Conservation (phyloP, 2,329 filamentous ascomycete genomes). For the Conoideocrella luteorostrata region DNA sequence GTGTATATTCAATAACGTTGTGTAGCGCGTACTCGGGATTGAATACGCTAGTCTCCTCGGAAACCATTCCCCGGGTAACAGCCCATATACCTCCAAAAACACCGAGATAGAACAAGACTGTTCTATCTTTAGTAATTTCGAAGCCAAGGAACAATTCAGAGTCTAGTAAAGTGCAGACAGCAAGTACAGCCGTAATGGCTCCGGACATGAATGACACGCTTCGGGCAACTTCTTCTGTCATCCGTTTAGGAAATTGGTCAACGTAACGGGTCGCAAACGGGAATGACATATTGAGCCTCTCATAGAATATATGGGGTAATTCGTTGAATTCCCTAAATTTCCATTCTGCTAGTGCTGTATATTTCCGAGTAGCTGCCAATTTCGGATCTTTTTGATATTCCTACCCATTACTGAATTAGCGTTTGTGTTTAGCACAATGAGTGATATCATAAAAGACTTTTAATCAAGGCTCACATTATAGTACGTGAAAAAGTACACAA, state of each 20-base stretch:
- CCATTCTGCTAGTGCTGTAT: slow-evolving; percentile 92
- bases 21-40: slow-evolving; percentile 85
- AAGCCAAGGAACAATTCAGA: slow-evolving; percentile 87
- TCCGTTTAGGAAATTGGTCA: slow-evolving; percentile 93
- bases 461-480: slow-evolving; percentile 61
- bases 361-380: slow-evolving; percentile 73
- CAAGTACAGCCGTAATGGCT: slow-evolving; percentile 78
- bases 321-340: slow-evolving; percentile 99
- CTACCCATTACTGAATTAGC: slow-evolving; percentile 30
- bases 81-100: slow-evolving; percentile 80
- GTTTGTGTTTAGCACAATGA: not conserved
- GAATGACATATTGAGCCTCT: slow-evolving; percentile 88
- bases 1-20: slow-evolving; percentile 87
- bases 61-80: slow-evolving; percentile 72
- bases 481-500: slow-evolving; percentile 90
- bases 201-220: slow-evolving; percentile 86
- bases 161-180: slow-evolving; percentile 77
- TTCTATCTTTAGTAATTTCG: slow-evolving; percentile 82
- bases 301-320: slow-evolving; percentile 82
- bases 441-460: not conserved
- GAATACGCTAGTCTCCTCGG: slow-evolving; percentile 82
- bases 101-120: slow-evolving; percentile 84
- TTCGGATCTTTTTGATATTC: slow-evolving; percentile 95
- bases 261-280: slow-evolving; percentile 89
- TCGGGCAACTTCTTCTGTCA: slow-evolving; percentile 76